phyloP scores from a whole-genome alignment of 164 flowering plant species.

The Macadamia integrifolia region DNA sequence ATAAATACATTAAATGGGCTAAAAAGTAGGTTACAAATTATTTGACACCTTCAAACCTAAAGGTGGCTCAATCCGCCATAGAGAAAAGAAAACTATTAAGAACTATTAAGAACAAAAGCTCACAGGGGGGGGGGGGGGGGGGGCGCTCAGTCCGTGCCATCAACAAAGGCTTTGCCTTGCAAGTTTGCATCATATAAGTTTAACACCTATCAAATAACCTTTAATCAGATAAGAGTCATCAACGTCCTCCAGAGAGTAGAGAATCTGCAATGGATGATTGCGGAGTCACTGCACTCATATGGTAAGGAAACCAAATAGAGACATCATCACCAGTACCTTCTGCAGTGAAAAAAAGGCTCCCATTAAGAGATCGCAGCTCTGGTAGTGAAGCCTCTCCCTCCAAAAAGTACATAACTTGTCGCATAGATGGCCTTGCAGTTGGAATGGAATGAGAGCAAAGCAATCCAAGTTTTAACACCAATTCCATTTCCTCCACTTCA shows the following conservation, averaged over 20 bases:
- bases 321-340: not conserved
- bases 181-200: too few relatives aligned
- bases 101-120: too few relatives aligned
- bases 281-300: not conserved
- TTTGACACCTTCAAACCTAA: too few relatives aligned
- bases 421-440: slow-evolving; percentile 16
- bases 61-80: too few relatives aligned
- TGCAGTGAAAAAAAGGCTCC: too few relatives aligned
- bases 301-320: not conserved
- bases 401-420: slow-evolving; percentile 15
- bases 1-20: too few relatives aligned
- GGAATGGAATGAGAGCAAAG: slow-evolving; percentile 16
- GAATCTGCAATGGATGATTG: not conserved
- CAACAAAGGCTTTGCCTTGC: too few relatives aligned
- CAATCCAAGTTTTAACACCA: slow-evolving; percentile 24
- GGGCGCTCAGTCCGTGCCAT: too few relatives aligned
- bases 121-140: too few relatives aligned
- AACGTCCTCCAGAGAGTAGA: not conserved
- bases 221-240: not conserved
- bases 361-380: not conserved
- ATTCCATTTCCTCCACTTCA: slow-evolving; percentile 13
- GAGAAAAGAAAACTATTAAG: too few relatives aligned
- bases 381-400: slow-evolving; percentile 7
- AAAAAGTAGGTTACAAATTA: too few relatives aligned
- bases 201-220: too few relatives aligned